Percentiles rank a stretch among this genome's conserved stretches.
These are phyloP conservation scores for Cyphellophora europaea DNA, from an alignment of 2,329 filamentous ascomycete species.

Conservation along the genomic window DNA sequence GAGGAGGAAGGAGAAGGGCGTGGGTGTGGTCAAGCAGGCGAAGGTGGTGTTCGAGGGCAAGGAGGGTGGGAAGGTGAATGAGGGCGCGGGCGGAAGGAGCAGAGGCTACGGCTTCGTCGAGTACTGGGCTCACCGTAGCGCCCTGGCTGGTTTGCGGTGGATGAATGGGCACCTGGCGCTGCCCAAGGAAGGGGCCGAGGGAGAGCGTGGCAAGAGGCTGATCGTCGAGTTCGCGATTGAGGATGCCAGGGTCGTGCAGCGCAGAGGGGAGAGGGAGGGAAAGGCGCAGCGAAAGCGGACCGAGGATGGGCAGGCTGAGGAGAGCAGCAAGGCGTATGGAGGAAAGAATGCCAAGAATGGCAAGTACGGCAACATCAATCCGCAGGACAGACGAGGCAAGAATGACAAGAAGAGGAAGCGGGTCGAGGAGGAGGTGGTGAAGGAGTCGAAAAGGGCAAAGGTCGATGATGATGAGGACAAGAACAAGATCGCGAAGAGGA, in stretches of 20 bases:
- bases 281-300: slow-evolving; percentile 22
- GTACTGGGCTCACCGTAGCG: slow-evolving; percentile 86
- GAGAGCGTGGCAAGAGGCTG: slow-evolving; percentile 74
- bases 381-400: slow-evolving; percentile 1
- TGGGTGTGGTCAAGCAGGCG: slow-evolving; percentile 81
- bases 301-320: slow-evolving; percentile 16
- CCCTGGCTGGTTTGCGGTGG: slow-evolving; percentile 89
- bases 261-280: slow-evolving; percentile 57
- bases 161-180: slow-evolving; percentile 67
- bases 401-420: slow-evolving; percentile 11
- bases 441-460: slow-evolving; percentile 33
- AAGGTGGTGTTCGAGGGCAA: slow-evolving; percentile 83
- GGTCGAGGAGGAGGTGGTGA: slow-evolving; percentile 32
- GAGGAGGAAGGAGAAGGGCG: slow-evolving; percentile 69
- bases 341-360: slow-evolving; percentile 13
- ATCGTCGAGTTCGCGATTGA: slow-evolving; percentile 98
- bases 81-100: slow-evolving; percentile 68
- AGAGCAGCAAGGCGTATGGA: slow-evolving; percentile 21
- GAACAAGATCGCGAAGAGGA: slow-evolving; percentile 52
- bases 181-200: slow-evolving; percentile 22
- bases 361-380: neutral
- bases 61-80: slow-evolving; percentile 73
- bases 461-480: slow-evolving; percentile 31
- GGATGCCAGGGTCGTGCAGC: slow-evolving; percentile 87
- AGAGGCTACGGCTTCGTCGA: slow-evolving; percentile 97